Base-by-base conservation (phyloP, 2,329 filamentous ascomycete genomes). In the Ophiostoma fasciatum region DNA sequence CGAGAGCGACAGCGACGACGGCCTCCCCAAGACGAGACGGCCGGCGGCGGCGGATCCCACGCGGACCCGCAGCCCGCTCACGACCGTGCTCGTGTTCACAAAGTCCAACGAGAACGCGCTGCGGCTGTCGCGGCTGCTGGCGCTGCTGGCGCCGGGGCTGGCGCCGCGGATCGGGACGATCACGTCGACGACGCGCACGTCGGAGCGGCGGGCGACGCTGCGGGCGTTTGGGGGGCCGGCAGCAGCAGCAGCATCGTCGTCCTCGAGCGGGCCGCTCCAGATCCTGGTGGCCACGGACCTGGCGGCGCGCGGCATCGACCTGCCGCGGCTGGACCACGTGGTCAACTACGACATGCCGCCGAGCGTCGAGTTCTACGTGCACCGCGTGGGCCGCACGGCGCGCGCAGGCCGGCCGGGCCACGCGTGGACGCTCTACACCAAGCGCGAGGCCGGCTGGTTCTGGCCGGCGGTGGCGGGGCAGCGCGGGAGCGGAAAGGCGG, bases 271-370 rank as follows among this genome's bases (percentile, higher is more conserved):
- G 40, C 14, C 15, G 6, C 57, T 82, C 19, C 75, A 76, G 7
- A 74, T 93, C 31, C 72, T 96, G 29, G 78, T 96, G 31, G 85
- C 87, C 1, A 93, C 90, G 0, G 88, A 96, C 53, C 78, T 92
- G n/a, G 83, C 90, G 1, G 83, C 85, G 3, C 81, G 88, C 44
- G 90, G 88, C 49, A 74, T 96, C 19, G 88, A 96, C 55, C 66
- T 94, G 11, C 72, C 74, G 1, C 68, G 72, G 31, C 69, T 96
- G 31, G 75, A 77, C 25, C 82, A 93, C 51, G 84, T 96, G 31
- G 64, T 96, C 57, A 94, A 94, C 60, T 96, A 96, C 62, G 88
- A 94, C 53, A 68, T 94, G 35, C 88, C 88, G 0, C 69, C 74
- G 5, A 87, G 78, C 49, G 62, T 85, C 23, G 80, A 79, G 6